Conservation (phyloP, 2,329 filamentous ascomycete genomes). For the Colletotrichum orbiculare region DNA sequence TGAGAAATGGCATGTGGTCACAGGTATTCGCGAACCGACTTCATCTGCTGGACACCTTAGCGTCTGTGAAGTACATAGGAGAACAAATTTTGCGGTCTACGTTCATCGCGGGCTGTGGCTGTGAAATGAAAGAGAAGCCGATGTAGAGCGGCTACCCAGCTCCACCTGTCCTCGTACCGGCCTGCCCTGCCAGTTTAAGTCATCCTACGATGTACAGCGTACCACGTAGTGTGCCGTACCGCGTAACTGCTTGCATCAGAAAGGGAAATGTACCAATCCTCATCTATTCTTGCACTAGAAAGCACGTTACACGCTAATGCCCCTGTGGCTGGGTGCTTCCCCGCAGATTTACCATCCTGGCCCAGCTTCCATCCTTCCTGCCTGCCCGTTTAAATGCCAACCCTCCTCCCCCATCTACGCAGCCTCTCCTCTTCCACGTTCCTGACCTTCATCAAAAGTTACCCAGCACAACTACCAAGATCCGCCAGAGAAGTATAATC, state of each 20-base stretch:
- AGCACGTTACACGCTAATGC: constrained; percentile 33
- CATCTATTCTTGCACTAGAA: constrained; percentile 17
- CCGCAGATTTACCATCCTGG: constrained; percentile 32
- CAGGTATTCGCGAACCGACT: no score
- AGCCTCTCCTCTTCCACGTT: constrained; percentile 10
- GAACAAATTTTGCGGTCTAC: no score
- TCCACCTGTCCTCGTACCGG: no score
- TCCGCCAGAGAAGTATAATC: neutral
- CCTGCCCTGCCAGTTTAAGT: no score
- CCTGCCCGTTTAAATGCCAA: constrained; percentile 26
- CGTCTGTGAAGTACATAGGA: no score
- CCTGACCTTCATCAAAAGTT: constrained; percentile 5
- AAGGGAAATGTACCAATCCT: neutral
- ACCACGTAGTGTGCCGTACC: no score
- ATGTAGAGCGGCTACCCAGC: no score
- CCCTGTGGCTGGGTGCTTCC: constrained; percentile 33
- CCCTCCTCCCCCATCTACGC: constrained; percentile 16
- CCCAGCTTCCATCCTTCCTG: constrained; percentile 18
- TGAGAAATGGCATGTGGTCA: neutral
- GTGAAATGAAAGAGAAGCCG: no score
- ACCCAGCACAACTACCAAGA: constrained; percentile 5
- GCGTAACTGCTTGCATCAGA: constrained; percentile 4
- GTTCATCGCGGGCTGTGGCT: no score
- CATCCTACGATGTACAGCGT: neutral
- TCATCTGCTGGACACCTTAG: no score